Conservation (phyloP, 1,284 basidiomycete species). For the Puccinia horiana region DNA sequence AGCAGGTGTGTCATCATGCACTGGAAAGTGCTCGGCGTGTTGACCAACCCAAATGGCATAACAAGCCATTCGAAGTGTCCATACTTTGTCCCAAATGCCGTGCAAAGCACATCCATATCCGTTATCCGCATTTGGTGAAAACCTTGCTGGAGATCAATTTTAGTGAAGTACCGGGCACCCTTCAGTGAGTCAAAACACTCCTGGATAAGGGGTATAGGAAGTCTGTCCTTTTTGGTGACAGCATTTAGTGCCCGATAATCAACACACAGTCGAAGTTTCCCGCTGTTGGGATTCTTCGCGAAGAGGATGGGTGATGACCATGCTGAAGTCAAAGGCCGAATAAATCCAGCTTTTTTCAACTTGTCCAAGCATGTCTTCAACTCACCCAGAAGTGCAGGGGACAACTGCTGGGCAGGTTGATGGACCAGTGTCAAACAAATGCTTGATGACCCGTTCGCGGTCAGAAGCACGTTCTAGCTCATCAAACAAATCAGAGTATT, state of each 20-base stretch:
- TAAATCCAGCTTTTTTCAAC: neutral
- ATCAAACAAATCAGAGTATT: neutral
- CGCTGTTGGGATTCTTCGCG: neutral
- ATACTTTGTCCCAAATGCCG: conserved; percentile 10
- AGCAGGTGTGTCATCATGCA: neutral
- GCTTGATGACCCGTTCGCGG: neutral
- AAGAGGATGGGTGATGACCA: neutral
- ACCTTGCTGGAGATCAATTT: conserved; percentile 22
- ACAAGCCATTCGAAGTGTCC: conserved; percentile 21
- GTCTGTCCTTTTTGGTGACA: conserved; percentile 8
- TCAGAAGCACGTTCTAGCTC: neutral
- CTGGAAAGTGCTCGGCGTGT: conserved; percentile 4
- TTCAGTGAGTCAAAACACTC: conserved; percentile 11
- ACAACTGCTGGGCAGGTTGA: neutral
- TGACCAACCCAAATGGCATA: conserved; percentile 31
- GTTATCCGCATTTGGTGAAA: conserved; percentile 7
- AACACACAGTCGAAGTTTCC: neutral
- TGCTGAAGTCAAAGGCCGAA: conserved; percentile 1
- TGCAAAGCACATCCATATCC: neutral
- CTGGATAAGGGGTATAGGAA: conserved; percentile 8
- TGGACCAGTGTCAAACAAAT: neutral
- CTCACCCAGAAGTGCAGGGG: neutral
- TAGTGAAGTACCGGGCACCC: neutral
- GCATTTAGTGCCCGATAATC: conserved; percentile 15
- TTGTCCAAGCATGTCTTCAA: neutral